A percentile compares a stretch with the other conserved stretches of the same genome.
These are phyloP conservation scores for Leucoagaricus sp. DNA, from an alignment of 1,284 basidiomycete species.

Conservation along the genomic window DNA sequence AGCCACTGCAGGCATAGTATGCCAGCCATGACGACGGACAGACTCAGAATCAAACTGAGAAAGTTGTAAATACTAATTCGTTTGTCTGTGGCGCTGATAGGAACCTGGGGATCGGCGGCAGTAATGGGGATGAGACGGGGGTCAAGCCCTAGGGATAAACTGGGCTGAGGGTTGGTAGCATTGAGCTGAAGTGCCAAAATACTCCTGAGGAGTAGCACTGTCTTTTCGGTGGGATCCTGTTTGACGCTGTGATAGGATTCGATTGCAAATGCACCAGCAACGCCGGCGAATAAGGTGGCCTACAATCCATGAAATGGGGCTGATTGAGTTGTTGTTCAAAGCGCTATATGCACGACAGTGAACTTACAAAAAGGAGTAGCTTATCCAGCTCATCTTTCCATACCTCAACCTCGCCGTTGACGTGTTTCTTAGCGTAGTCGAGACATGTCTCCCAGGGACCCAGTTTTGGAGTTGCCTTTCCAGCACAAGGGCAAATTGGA, in stretches of 20 bases:
- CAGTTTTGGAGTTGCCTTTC: neutral
- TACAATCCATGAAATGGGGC: neutral
- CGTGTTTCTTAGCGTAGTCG: slow-evolving; percentile 18
- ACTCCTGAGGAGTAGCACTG: neutral
- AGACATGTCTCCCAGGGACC: slow-evolving; percentile 22
- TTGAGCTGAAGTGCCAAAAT: neutral
- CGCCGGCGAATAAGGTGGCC: slow-evolving; percentile 9
- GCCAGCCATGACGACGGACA: neutral
- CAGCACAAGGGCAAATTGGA: too few species aligned
- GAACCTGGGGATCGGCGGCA: neutral
- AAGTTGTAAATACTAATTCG: neutral
- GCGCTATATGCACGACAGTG: neutral
- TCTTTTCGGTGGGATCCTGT: slow-evolving; percentile 1
- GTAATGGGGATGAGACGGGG: too few species aligned
- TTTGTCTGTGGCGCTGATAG: neutral
- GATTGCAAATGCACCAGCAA: slow-evolving; percentile 5
- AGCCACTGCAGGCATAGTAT: neutral
- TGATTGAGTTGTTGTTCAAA: neutral
- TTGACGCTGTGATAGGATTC: slow-evolving; percentile 1
- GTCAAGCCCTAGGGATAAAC: neutral
- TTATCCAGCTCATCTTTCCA: slow-evolving; percentile 28
- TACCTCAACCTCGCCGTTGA: slow-evolving; percentile 20
- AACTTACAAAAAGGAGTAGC: slow-evolving; percentile 24
- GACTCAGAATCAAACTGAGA: neutral
- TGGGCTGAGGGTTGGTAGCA: neutral